phyloP scores from a whole-genome alignment of 2,329 filamentous ascomycete genomes.

The Phaeosphaeriaceae sp. region DNA sequence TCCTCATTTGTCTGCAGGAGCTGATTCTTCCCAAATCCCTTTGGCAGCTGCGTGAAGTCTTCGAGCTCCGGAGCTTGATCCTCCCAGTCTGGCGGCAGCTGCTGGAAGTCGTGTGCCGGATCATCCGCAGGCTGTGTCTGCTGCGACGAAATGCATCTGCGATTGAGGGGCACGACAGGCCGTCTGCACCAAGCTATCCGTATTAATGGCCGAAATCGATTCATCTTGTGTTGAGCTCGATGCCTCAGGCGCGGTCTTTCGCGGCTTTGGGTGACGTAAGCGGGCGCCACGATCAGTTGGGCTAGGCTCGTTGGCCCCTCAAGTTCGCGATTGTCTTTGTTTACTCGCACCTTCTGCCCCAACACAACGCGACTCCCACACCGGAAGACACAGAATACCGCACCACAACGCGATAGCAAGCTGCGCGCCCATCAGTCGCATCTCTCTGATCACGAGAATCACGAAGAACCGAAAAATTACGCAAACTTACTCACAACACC shows the following conservation, averaged over 20 bases:
- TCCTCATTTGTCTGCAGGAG: conserved; percentile 93
- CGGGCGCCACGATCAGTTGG: neutral
- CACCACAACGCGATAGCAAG: neutral
- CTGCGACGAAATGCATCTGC: conserved; percentile 36
- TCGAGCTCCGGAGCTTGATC: conserved; percentile 74
- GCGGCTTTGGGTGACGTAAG: conserved; percentile 33
- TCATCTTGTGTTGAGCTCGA: conserved; percentile 35
- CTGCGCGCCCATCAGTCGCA: neutral
- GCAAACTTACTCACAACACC: neutral
- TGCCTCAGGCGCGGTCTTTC: conserved; percentile 29
- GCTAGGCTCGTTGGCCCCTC: conserved; percentile 4
- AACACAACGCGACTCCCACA: conserved; percentile 16
- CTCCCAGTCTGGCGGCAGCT: conserved; percentile 71
- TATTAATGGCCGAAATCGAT: conserved; percentile 37
- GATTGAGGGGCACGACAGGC: conserved; percentile 29
- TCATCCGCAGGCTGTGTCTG: conserved; percentile 23
- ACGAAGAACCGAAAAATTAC: neutral
- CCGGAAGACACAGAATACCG: conserved; percentile 9
- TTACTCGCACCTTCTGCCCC: conserved; percentile 15
- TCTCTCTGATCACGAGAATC: neutral
- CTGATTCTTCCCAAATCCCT: conserved; percentile 91
- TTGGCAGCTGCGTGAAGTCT: conserved; percentile 77
- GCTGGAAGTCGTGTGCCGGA: conserved; percentile 29
- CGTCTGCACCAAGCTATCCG: conserved; percentile 37
- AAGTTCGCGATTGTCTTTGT: conserved; percentile 1